Evolutionary conservation across 1,284 basidiomycete genomes (phyloP), one percentile per base, ranked within the genome.

Genomic region (Vanrija humicola): DNA sequence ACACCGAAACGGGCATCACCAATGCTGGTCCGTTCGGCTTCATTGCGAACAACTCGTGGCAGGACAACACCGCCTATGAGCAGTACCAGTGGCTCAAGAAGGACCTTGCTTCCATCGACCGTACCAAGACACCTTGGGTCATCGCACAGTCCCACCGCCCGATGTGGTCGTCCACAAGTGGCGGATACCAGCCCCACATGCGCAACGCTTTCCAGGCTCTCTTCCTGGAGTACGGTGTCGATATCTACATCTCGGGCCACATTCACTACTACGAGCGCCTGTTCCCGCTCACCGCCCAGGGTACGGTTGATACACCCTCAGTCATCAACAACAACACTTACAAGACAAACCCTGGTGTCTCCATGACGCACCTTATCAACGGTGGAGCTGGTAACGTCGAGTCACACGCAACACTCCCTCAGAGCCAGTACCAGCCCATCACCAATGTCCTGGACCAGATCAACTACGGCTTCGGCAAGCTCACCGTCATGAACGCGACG

Each of bases 51-150:
- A 59, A 55, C 26, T 26, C 29, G 9, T 61, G 56, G 56, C 60
- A 47, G 43, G 52, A 52, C 56, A 64, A 59, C 54, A 43, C 46
- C 21, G 50, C 51, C 23, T 65, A 67, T 40, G 65, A 66, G 59
- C 64, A 66, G 51, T 55, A 57, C 43, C 55, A 62, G 46, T 66
- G 63, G 63, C 58, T 66, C 44, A 52, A 53, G 29, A 39, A 39
- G 12, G 73, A 77, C 44, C 64, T 77, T 10, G 67, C 67, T 15
- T 58, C 55, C 6, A 66, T 76, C 21, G 71, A 77, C 63, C 62
- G 75, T 42, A 63, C 38, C n/a, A 65, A 73, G 50, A 77, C 75
- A 4, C 75, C 75, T 10, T 77, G 74, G 74, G 63, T 77, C 40
- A 50, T 77, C n/a, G 73, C 63, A 43, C 62, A 68, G 47, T 67